A percentile compares a stretch with the other conserved stretches of the same genome.
Evolutionary conservation across 179 eudicot genomes (phyloP).

Genomic region (Carnegiea gigantea): DNA sequence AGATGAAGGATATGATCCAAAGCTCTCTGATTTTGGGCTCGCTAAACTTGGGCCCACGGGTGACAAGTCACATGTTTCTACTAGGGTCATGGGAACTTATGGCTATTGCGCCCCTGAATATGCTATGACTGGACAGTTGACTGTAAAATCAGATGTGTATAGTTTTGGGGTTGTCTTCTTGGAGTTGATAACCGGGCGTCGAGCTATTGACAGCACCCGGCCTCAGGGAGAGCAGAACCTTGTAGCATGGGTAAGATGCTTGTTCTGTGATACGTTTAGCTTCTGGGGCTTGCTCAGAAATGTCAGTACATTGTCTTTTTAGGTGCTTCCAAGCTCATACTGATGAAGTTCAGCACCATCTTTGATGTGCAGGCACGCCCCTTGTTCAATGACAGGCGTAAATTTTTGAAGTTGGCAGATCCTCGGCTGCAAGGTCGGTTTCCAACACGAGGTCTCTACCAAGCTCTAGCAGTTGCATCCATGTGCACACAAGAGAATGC

Average conservation of each 20-base stretch:
- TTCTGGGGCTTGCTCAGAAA: background rate
- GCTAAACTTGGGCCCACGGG: conserved; percentile 71
- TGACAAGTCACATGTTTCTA: conserved; percentile 69
- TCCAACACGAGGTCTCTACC: conserved; percentile 82
- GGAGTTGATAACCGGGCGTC: conserved; percentile 68
- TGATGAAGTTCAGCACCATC: background rate
- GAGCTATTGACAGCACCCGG: conserved; percentile 54
- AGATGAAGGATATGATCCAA: conserved; percentile 52
- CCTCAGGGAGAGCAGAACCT: conserved; percentile 63
- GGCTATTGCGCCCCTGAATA: conserved; percentile 73
- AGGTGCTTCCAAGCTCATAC: background rate
- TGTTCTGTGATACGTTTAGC: background rate
- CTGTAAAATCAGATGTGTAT: conserved; percentile 70
- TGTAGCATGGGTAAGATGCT: conserved; percentile 54
- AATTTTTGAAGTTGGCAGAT: conserved; percentile 64
- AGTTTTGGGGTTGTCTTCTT: conserved; percentile 71
- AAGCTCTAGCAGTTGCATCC: conserved; percentile 87
- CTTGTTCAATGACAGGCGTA: conserved; percentile 65
- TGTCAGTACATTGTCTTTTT: background rate
- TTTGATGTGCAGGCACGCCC: conserved; percentile 74
- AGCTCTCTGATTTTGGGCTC: conserved; percentile 67
- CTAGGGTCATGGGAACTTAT: conserved; percentile 69
- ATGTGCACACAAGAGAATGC: conserved; percentile 93
- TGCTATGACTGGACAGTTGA: conserved; percentile 73
- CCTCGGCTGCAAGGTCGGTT: conserved; percentile 67